These are phyloP conservation scores for Myrmaecium sp. DNA, from an alignment of 2,329 filamentous ascomycete species.

Conservation along the genomic window DNA sequence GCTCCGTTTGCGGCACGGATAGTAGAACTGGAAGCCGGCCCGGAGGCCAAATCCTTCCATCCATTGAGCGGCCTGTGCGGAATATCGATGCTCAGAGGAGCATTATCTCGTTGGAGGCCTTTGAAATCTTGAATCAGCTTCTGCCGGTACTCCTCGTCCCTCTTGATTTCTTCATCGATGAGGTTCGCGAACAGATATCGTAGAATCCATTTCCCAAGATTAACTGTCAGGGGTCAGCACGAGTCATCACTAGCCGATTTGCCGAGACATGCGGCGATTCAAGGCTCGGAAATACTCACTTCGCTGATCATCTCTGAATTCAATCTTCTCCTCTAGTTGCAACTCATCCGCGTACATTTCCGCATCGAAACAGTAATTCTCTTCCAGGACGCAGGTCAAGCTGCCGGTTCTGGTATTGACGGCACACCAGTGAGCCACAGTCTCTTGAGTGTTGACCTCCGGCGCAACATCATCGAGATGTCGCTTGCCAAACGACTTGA, in stretches of 20 bases:
- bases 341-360: conserved; percentile 94
- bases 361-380: conserved; percentile 92
- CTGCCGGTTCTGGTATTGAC: conserved; percentile 88
- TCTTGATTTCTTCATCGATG: conserved; percentile 75
- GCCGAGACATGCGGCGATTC: neutral
- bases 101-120: conserved; percentile 36
- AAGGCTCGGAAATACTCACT: conserved; percentile 37
- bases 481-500: conserved; percentile 84
- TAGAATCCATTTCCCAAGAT: conserved; percentile 90
- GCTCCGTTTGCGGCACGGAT: conserved; percentile 42
- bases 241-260: neutral
- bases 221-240: conserved; percentile 42
- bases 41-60: conserved; percentile 23
- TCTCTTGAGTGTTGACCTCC: conserved; percentile 73
- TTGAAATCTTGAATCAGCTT: conserved; percentile 50
- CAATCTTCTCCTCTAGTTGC: conserved; percentile 51
- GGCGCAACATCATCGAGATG: conserved; percentile 85
- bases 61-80: conserved; percentile 30
- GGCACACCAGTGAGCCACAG: conserved; percentile 88
- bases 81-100: conserved; percentile 44
- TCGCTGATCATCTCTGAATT: conserved; percentile 84
- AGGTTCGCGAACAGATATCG: conserved; percentile 80
- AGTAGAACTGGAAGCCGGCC: conserved; percentile 32
- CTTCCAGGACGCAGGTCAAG: conserved; percentile 77
- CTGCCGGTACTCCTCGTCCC: conserved; percentile 59